Base-by-base conservation (phyloP, 1,284 basidiomycete species). In the Hemileia vastatrix region DNA sequence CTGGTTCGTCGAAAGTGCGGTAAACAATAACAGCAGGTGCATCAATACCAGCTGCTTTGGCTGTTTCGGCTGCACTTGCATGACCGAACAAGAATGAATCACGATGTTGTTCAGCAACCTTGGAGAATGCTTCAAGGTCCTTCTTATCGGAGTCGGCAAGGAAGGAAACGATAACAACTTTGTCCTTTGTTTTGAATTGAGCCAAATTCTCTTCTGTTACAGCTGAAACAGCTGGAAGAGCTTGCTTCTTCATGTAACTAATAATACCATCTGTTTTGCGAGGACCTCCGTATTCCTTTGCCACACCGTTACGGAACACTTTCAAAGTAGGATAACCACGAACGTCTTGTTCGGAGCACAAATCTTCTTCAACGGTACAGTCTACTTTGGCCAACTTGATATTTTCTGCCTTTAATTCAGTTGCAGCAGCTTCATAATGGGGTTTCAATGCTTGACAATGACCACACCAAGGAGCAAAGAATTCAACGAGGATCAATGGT, bases 211-310 rank as follows among this genome's bases (percentile, higher is more conserved):
- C 82, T 21, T 80, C 77, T 2, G 86, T 88, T 36, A 99, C 83
- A 40, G 83, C 81, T 4, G 89, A 86, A 53, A 98, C 86, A 45
- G 95, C 90, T n/a, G 95, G 95, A 9, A 8, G n/a, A 19, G 80
- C 86, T 71, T 68, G 92, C 92, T 98, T 97, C 81, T 84, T 78
- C 95, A 99, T 97, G 82, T 97, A 97, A 76, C 85, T 86, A 76
- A 97, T 81, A 73, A 99, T 98, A 32, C 95, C 94, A 69, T 98
- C 95, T 15, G 91, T 86, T 78, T 96, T 90, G 64, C 95, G 83
- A 49, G 91, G 87, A 53, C 95, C 95, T 66, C 76, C 78, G 79
- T 98, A 98, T 59, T 91, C 87, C 21, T 80, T 76, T 48, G 85
- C 76, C 47, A 83, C 82, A 64, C 94, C 95, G 67, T 88, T 83